Conservation (phyloP, 2,329 filamentous ascomycete genomes). For the Colletotrichum lindemuthianum region DNA sequence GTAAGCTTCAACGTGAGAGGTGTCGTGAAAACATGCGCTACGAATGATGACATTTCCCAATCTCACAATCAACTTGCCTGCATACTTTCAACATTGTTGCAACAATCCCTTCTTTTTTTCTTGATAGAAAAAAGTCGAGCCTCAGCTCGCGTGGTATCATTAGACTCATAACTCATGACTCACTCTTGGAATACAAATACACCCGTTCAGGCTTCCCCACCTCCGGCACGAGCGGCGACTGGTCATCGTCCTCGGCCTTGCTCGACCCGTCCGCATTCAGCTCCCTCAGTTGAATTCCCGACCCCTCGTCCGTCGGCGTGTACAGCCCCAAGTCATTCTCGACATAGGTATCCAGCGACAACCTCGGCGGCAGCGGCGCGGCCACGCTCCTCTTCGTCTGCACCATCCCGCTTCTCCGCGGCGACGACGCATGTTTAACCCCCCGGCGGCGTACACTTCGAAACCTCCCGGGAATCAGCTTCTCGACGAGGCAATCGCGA, state of each 20-base stretch:
- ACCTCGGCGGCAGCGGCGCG: slow-evolving; percentile 9
- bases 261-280: slow-evolving; percentile 11
- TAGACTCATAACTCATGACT: slow-evolving; percentile 32
- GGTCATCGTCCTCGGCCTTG: slow-evolving; percentile 18
- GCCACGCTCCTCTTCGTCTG: slow-evolving; percentile 3
- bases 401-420: not conserved
- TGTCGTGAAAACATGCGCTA: too few relatives aligned
- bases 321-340: slow-evolving; percentile 9
- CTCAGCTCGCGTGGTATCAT: slow-evolving; percentile 30
- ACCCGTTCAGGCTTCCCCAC: slow-evolving; percentile 24
- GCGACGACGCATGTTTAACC: slow-evolving; percentile 6
- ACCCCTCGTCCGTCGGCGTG: slow-evolving; percentile 6
- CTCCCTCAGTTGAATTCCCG: slow-evolving; percentile 20
- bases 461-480: slow-evolving; percentile 35
- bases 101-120: too few relatives aligned
- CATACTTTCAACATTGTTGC: too few relatives aligned
- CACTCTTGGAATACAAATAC: slow-evolving; percentile 25
- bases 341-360: slow-evolving; percentile 20
- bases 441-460: not conserved
- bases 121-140: slow-evolving; percentile 4
- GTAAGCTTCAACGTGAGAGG: too few relatives aligned
- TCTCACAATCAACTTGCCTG: too few relatives aligned
- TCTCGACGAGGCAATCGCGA: slow-evolving; percentile 37
- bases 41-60: too few relatives aligned
- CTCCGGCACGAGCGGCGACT: slow-evolving; percentile 11